Base-by-base conservation (phyloP, 495 filamentous ascomycete species). In the Penicillium nucicola region DNA sequence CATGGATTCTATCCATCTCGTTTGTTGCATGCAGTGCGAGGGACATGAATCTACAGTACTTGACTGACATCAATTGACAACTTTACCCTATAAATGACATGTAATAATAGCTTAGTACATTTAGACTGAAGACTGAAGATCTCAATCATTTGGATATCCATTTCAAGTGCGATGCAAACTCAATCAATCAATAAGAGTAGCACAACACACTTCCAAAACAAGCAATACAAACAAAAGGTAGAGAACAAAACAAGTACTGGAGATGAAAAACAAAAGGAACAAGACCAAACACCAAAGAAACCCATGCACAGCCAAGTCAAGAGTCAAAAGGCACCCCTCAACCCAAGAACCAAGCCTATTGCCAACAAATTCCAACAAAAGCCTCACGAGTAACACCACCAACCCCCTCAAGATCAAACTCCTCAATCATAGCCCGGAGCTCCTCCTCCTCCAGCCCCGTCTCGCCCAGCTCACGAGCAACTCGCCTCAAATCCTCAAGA, bases 341-440 rank as follows among this genome's bases (percentile, higher is more conserved):
- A n/a, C n/a, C n/a, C n/a, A n/a, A n/a, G n/a, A n/a, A n/a, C 5
- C 12, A 25, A 36, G 42, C 36, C 71, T 57, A 79, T 61, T 78
- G 77, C 71, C 78, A 77, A 64, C 88, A 92, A 58, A 92, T 91
- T 23, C 77, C 77, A 50, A 96, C 78, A 77, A 97, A 97, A 68
- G 93, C 92, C 52, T 97, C 92, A 60, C 85, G 76, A 55, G 84
- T 88, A 48, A 97, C 93, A 56, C 84, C 90, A 5, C 90, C 90
- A 57, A 95, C 92, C 0, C 89, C 91, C 65, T 92, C 87, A 49
- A 96, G 74, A 76, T 98, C 93, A 79, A 98, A 98, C 74, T 98
- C 93, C 70, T 96, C 91, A 73, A 98, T 89, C 93, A 98, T 98
- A 62, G 92, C 90, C 52, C 78, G 75, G 36, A 98, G 70, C 70